These are phyloP conservation scores for Plantago rigida DNA, from an alignment of 305 asterid species.

Conservation along the genomic window DNA sequence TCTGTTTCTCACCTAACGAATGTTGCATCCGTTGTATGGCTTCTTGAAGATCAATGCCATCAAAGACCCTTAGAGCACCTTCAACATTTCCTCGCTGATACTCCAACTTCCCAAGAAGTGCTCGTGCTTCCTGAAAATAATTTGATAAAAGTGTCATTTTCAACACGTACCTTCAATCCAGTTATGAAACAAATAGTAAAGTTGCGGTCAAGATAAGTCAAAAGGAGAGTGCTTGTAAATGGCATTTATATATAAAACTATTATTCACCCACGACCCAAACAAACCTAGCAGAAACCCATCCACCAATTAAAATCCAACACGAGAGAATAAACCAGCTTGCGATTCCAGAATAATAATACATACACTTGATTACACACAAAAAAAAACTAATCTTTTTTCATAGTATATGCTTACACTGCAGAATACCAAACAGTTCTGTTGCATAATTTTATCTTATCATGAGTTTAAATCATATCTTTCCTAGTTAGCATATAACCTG, in stretches of 20 bases:
- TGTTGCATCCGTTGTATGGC: conserved; percentile 82
- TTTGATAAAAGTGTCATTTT: conserved; percentile 31
- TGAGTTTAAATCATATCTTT: no score
- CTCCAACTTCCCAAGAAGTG: conserved; percentile 94
- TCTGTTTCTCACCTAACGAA: conserved; percentile 47
- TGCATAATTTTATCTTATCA: no score
- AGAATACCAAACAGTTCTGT: no score
- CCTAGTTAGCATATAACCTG: no score
- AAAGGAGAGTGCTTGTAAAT: background rate
- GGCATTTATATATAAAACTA: conserved; percentile 13
- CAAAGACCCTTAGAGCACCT: conserved; percentile 89
- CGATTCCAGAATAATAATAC: no score
- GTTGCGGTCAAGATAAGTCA: conserved; percentile 19
- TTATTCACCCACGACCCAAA: conserved; percentile 8
- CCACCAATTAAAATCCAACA: background rate
- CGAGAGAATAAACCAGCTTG: background rate
- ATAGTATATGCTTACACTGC: no score
- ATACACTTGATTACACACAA: no score
- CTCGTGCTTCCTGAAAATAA: conserved; percentile 86
- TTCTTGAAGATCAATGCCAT: conserved; percentile 90
- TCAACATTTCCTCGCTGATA: conserved; percentile 95
- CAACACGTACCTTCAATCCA: conserved; percentile 30
- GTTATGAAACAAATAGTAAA: conserved; percentile 25
- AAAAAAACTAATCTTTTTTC: no score
- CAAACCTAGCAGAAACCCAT: conserved; percentile 10